Base-by-base conservation (phyloP, 345 rosid genomes). In the Citrus australasica region DNA sequence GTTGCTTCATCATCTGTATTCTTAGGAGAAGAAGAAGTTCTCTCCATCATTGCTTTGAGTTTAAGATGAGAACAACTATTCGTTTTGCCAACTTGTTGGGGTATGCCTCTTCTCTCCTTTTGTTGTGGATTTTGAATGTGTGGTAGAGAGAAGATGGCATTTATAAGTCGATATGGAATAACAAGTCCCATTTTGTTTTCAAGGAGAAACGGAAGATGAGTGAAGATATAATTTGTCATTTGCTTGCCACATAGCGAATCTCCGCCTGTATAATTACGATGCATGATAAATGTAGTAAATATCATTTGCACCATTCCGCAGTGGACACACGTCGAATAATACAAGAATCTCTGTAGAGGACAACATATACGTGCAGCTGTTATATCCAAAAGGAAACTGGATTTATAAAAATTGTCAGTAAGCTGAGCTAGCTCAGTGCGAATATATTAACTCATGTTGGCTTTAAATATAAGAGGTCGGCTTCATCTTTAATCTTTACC, bases 101-200 rank as follows among this genome's bases (percentile, higher is more conserved):
- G 64, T 35, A 40, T 71, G 27, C n/a, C 40, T 8, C 58, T 60
- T 55, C 63, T 24, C 73, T 60, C 58, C 69, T 67, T 32, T 63
- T 71, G 35, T 27, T 21, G 42, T 56, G 70, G 84, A 76, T 83
- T 80, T 85, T 38, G 72, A 51, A 71, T 78, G 82, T 84, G 89
- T 85, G 90, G 88, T 35, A 71, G 77, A 70, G 80, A 67, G 48
- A 73, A 56, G 21, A 77, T 67, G 28, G 72, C 64, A 7, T 53
- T 17, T 53, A 53, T n/a, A 53, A 53, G 24, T 17, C 19, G 33
- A 76, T 66, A 24, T 51, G 46, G 27, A 40, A 35, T 13, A 4
- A 42, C 74, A 76, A 27, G 67, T n/a, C 28, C 10, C 42, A 19
- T 62, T 8, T 27, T 14, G 53, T 59, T 51, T 66, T 66, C n/a